Evolutionary conservation across 2,329 filamentous ascomycete genomes (phyloP), one percentile per base, ranked within the genome.

Genomic region (Cyclaneusma minus): DNA sequence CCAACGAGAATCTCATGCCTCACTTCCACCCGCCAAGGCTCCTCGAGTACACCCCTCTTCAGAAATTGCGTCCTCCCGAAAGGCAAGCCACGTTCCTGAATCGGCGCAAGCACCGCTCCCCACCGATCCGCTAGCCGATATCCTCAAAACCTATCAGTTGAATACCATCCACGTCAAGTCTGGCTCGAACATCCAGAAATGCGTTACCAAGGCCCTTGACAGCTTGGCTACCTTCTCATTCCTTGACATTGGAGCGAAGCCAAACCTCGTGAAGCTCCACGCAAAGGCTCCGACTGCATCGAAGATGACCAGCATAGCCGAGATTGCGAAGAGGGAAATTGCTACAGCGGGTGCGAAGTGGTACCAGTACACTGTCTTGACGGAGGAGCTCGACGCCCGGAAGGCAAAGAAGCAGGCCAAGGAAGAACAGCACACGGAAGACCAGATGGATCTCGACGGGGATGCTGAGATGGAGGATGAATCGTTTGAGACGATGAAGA

Each of bases 261-360:
- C 52, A 2, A 39, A 35, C 11, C 35, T 66, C 1, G 42, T 58
- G 6, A 37, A 50, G 18, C 33, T 62, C 7, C 40, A 44, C 22
- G 50, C 57, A 9, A 50, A 52, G 27, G 44, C 49, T 3, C 35
- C 38, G 9, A 44, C 41, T 3, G 60, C 66, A 2, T 60, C 58
- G 48, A 84, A 83, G 48, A 55, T 81, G 40, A 65, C 81, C 38
- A 74, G 66, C 4, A 62, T 82, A 23, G 60, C 62, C 22, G 77
- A 83, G 48, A 70, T 78, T 19, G 61, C 60, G 29, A 75, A 76
- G 46, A 53, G 63, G 20, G 53, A 68, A 24, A 49, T 77, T 27
- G 51, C 41, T 16, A 55, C 58, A 26, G 48, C 54, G 21, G 56
- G 55, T 3, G 54, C 51, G 32, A 37, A 50, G 24, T 55, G 49